Evolutionary conservation across 371 early-diverging fungal genomes (phyloP), one percentile per base, ranked within the genome.

Genomic region (Entomophthora muscae): DNA sequence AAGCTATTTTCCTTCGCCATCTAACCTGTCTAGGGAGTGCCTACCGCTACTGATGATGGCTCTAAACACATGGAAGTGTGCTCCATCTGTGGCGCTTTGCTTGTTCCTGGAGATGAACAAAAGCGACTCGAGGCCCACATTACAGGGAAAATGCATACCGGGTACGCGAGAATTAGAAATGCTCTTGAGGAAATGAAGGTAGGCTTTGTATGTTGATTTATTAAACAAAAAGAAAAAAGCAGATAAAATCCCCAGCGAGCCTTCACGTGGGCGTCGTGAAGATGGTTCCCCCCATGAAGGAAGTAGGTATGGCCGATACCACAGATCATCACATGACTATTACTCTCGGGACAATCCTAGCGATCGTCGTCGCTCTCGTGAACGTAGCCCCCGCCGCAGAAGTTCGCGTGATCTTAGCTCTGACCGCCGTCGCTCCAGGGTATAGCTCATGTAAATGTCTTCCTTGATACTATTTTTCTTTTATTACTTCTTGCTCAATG

Each of bases 71-170:
- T 89, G 80, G 84, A 87, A 66, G 89, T 91, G 53, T 93, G 93
- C 71, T 83, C 85, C 66, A 86, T 91, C 26, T 93, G 93, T 72
- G 91, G 90, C 51, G 90, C 91, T 17, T 83, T 91, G 65, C 75
- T 93, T 65, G 91, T 90, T 57, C 85, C 86, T 59, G 83, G 88
- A 69, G 89, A 89, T 64, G 83, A 85, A 32, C 78, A 85, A 30
- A 83, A 86, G 68, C 76, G 91, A 30, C 72, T 90, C 68, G 91
- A 90, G 64, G 89, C 92, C 27, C 93, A 93, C 70, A 76, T 86
- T 61, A 78, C 81, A 64, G 93, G 93, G 64, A 42, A 90, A 72
- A 91, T 91, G 70, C 91, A 93, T 71, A 84, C 82, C 58, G 93
- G 93, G 0, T 93, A 85, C 72, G 71, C 82, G 21, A 85, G 80